These are phyloP conservation scores for Leishmania aethiopica DNA, from an alignment of 208 protist species.

Conservation along the genomic window DNA sequence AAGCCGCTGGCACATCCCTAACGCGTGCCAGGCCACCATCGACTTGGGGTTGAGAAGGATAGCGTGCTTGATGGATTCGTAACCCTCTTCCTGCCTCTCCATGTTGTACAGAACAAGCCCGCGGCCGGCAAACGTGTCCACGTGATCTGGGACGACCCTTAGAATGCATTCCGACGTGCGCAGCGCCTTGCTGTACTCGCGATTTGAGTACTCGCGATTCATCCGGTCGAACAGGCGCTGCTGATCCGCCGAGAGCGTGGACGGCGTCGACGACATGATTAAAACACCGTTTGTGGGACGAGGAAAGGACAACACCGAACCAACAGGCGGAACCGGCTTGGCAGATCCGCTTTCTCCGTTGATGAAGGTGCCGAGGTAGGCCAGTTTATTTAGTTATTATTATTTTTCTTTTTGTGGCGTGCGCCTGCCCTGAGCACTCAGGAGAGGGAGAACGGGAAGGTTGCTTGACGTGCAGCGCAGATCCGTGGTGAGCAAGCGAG, in stretches of 20 bases:
- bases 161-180: slow-evolving; percentile 79
- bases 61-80: slow-evolving; percentile 59
- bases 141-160: slow-evolving; percentile 62
- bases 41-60: slow-evolving; percentile 57
- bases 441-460: neutral
- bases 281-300: neutral
- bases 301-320: slow-evolving; percentile 1
- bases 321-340: neutral
- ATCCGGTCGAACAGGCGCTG: slow-evolving; percentile 83
- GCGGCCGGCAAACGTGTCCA: slow-evolving; percentile 82
- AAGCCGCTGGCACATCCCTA: slow-evolving; percentile 89
- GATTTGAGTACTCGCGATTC: slow-evolving; percentile 73
- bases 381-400: neutral
- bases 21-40: slow-evolving; percentile 94
- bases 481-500: neutral
- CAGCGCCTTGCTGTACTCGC: slow-evolving; percentile 82
- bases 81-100: slow-evolving; percentile 75
- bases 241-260: slow-evolving; percentile 44
- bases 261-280: slow-evolving; percentile 9
- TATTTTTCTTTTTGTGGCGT: neutral
- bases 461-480: neutral
- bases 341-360: neutral
- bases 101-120: slow-evolving; percentile 79
- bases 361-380: neutral
- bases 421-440: neutral